Percentiles rank a stretch among this genome's conserved stretches.
Evolutionary conservation across 2,329 filamentous ascomycete species (phyloP).

Genomic region (Pseudopithomyces chartarum): DNA sequence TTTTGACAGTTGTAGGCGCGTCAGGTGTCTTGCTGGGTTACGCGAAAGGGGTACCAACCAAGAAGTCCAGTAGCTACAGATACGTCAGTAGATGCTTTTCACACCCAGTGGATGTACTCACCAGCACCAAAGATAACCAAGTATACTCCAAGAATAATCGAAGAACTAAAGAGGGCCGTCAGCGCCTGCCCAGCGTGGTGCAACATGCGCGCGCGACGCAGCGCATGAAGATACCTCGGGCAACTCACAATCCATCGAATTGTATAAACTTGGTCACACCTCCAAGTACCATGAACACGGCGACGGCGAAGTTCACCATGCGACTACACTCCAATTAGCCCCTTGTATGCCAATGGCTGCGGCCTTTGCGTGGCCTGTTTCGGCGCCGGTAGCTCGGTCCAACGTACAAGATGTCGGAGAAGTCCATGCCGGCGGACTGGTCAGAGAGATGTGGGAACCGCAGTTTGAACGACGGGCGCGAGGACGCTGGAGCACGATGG

Average conservation of each 20-base stretch:
- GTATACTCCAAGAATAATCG: conserved; percentile 81
- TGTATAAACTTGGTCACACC: conserved; percentile 76
- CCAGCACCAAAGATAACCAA: conserved; percentile 88
- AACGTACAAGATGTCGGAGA: conserved; percentile 88
- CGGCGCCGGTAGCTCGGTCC: conserved; percentile 8
- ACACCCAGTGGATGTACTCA: conserved; percentile 47
- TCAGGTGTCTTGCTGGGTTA: background rate
- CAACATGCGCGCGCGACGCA: background rate
- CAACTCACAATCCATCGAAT: conserved; percentile 48
- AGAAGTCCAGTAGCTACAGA: conserved; percentile 65
- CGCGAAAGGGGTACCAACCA: conserved; percentile 34
- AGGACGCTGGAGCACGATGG: conserved; percentile 4
- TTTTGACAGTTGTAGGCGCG: background rate
- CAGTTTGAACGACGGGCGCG: conserved; percentile 28
- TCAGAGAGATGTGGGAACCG: conserved; percentile 40
- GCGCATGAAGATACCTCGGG: conserved; percentile 23
- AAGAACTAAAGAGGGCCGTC: conserved; percentile 57
- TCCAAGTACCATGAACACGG: conserved; percentile 84
- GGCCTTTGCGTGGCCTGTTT: background rate
- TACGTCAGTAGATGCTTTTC: conserved; percentile 18
- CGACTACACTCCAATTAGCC: conserved; percentile 64
- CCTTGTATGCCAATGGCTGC: background rate
- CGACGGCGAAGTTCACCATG: conserved; percentile 89
- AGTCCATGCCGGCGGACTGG: conserved; percentile 69
- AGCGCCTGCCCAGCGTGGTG: conserved; percentile 18